phyloP scores from a whole-genome alignment of 352 stramenopile species.

The Pythium utonaiense region DNA sequence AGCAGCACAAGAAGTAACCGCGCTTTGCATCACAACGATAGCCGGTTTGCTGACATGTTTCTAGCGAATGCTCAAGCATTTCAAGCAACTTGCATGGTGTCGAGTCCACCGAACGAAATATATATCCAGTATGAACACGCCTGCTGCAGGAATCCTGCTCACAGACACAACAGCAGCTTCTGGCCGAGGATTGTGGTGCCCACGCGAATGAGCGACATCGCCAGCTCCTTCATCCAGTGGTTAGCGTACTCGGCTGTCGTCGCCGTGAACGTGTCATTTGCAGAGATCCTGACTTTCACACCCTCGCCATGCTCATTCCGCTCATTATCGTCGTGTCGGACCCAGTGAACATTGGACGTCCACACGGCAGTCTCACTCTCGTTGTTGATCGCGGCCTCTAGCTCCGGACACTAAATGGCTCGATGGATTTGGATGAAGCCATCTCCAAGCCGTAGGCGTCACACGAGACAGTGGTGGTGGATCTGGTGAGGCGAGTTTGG shows the following conservation, averaged over 20 bases:
- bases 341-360: neutral
- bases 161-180: neutral
- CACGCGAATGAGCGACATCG: conserved; percentile 5
- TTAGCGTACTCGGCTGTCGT: neutral
- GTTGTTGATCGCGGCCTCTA: neutral
- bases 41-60: no score
- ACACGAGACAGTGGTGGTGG: neutral
- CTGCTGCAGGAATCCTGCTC: no score
- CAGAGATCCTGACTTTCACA: neutral
- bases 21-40: neutral
- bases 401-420: neutral
- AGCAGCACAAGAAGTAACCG: conserved; percentile 42
- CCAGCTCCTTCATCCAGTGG: conserved; percentile 11
- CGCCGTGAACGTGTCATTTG: neutral
- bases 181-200: neutral
- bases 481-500: neutral
- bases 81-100: no score
- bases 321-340: neutral
- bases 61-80: no score
- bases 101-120: no score
- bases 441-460: neutral
- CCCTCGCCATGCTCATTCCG: neutral
- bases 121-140: neutral
- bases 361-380: neutral
- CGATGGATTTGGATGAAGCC: neutral